Conservation (phyloP, 257 asterid species). For the Solanum rostratum region DNA sequence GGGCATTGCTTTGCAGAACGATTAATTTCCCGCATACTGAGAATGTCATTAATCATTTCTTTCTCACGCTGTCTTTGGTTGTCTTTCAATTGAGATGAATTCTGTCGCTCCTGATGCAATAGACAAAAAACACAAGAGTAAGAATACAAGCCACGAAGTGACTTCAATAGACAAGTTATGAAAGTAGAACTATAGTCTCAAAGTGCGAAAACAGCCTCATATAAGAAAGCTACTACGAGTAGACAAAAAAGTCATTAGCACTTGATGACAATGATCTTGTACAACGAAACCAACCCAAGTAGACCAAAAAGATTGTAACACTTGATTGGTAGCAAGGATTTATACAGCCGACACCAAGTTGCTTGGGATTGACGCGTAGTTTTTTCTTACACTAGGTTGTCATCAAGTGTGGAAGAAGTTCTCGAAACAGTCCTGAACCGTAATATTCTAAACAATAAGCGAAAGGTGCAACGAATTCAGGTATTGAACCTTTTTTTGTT, state of each 20-base stretch:
- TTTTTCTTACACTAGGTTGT: background rate
- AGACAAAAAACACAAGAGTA: conserved; percentile 8
- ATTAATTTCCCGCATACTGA: conserved; percentile 44
- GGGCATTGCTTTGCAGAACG: conserved; percentile 78
- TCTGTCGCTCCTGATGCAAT: conserved; percentile 59
- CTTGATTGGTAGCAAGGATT: background rate
- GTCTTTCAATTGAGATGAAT: conserved; percentile 29
- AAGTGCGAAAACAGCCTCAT: background rate
- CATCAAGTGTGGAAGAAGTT: background rate
- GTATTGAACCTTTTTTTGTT: background rate
- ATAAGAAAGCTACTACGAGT: background rate
- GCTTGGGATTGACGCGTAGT: background rate
- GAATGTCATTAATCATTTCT: conserved; percentile 68
- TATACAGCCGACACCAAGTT: background rate
- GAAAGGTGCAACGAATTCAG: background rate
- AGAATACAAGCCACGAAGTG: background rate
- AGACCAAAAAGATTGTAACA: background rate
- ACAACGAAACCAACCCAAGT: background rate
- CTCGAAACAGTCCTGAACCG: background rate
- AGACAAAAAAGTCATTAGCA: background rate
- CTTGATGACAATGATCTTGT: background rate
- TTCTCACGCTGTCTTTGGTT: conserved; percentile 57
- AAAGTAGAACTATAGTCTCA: background rate
- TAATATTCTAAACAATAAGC: background rate
- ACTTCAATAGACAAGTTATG: background rate